Conservation (phyloP, 2,329 filamentous ascomycete genomes). For the Aspergillus novofumigatus region DNA sequence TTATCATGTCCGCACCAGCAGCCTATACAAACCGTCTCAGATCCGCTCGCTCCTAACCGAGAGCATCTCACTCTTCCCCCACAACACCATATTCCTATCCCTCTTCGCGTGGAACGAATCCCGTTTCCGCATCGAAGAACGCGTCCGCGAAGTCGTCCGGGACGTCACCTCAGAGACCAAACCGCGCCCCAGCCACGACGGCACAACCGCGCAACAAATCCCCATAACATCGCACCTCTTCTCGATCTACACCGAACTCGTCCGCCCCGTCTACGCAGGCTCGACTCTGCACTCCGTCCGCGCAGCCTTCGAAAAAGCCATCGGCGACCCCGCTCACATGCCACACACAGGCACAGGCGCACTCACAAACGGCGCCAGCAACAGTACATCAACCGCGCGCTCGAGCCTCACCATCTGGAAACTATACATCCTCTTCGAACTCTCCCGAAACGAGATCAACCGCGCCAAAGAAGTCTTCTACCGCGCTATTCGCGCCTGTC, state of each 20-base stretch:
- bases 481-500: conserved; percentile 53
- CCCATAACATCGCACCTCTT: conserved; percentile 51
- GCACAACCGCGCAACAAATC: conserved; percentile 11
- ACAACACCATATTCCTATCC: conserved; percentile 70
- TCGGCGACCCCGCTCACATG: conserved; percentile 26
- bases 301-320: conserved; percentile 53
- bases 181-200: conserved; percentile 11
- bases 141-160: conserved; percentile 63
- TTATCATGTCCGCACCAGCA: conserved; percentile 58
- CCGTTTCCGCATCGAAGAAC: conserved; percentile 69
- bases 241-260: conserved; percentile 52
- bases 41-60: conserved; percentile 59
- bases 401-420: conserved; percentile 48
- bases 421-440: conserved; percentile 49
- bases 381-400: conserved; percentile 20
- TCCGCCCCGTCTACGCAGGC: conserved; percentile 40
- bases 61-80: conserved; percentile 63
- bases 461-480: conserved; percentile 53
- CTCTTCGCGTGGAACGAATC: conserved; percentile 71
- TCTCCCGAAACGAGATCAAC: conserved; percentile 34
- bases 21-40: conserved; percentile 63
- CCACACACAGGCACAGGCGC: conserved; percentile 4
- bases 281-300: conserved; percentile 51
- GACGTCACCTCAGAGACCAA: conserved; percentile 25
- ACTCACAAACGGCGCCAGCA: neutral